A percentile compares a stretch with the other conserved stretches of the same genome.
These are phyloP conservation scores for Chenopodium formosanum DNA, from an alignment of 148 eudicot species.

Conservation along the genomic window DNA sequence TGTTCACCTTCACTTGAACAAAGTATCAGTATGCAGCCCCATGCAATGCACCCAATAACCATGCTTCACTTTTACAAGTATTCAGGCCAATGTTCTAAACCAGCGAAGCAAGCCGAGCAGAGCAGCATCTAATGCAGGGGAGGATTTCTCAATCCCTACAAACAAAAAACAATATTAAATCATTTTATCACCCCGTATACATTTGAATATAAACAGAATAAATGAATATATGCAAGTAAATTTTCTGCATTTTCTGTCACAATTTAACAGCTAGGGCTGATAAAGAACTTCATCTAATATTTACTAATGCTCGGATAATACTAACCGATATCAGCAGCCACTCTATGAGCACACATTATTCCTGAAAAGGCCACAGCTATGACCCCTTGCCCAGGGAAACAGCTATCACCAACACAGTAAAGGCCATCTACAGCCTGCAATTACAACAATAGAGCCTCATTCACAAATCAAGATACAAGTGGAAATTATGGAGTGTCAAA, in stretches of 20 bases:
- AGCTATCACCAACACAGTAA: conserved; percentile 98
- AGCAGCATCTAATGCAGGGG: conserved; percentile 68
- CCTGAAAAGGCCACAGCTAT: conserved; percentile 98
- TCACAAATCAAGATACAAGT: background rate
- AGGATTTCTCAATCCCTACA: conserved; percentile 78
- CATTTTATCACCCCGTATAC: no score
- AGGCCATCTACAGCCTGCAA: conserved; percentile 81
- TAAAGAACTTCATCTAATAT: background rate
- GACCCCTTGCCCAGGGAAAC: conserved; percentile 99
- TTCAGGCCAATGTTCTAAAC: conserved; percentile 88
- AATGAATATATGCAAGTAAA: background rate
- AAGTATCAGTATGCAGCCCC: background rate
- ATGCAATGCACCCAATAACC: background rate
- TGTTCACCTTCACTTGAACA: conserved; percentile 19
- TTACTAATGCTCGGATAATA: background rate
- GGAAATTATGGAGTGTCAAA: background rate
- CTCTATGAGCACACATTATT: conserved; percentile 98
- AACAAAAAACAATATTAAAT: background rate
- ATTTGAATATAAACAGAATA: background rate
- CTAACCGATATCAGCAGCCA: conserved; percentile 92
- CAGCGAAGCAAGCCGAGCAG: conserved; percentile 87
- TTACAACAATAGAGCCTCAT: conserved; percentile 17
- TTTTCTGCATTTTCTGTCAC: background rate
- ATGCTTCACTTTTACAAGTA: background rate
- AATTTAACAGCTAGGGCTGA: background rate